Base-by-base conservation (phyloP, 2,329 filamentous ascomycete genomes). In the Trichoderma simmonsii region DNA sequence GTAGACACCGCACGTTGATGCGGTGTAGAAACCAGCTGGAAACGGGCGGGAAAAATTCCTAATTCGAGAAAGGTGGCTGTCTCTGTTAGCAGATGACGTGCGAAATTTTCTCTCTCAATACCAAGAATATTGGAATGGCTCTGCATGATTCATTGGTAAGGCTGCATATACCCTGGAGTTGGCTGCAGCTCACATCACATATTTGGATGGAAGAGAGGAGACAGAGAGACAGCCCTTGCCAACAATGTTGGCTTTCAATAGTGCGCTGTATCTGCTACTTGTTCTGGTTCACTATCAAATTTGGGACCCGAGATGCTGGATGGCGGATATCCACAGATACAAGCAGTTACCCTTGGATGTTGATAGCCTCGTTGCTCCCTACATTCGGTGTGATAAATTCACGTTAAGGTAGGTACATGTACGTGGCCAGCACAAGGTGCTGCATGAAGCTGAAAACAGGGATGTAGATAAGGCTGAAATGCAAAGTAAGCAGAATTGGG, bases 391-490 rank as follows among this genome's bases (percentile, higher is more conserved):
- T 39, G 56, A 62, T n/a, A 9, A 12, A 65, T 24, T 54, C 21
- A 6, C 14, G 14, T 28, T 43, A 32, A 18, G 14, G 26, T 51
- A 18, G 14, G 26, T 51, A 68, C 32, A 32, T 14, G 21, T 54
- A 24, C 48, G 48, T 54, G 48, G 48, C 48, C 48, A 21, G 11
- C 14, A 54, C 48, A 54, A 24, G 48, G 34, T 30, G 48, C 4
- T 60, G 56, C 39, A 62, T 62, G 57, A 70, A 70, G 67, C 67
- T 70, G 67, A 70, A 62, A 43, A 70, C 67, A 70, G 57, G 57
- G 67, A 70, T 70, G 39, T 70, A 70, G 67, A 70, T 70, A 70
- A 70, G 67, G 67, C 67, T 70, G 67, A 70, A 70, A 62, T 59
- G 56, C 32, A 51, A 56, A 57, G 64, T 57, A 34, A 67, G 66